Evolutionary conservation across 441 rosid species (phyloP), one percentile per base, ranked within the genome.

Genomic region (Flueggea neowawraea): DNA sequence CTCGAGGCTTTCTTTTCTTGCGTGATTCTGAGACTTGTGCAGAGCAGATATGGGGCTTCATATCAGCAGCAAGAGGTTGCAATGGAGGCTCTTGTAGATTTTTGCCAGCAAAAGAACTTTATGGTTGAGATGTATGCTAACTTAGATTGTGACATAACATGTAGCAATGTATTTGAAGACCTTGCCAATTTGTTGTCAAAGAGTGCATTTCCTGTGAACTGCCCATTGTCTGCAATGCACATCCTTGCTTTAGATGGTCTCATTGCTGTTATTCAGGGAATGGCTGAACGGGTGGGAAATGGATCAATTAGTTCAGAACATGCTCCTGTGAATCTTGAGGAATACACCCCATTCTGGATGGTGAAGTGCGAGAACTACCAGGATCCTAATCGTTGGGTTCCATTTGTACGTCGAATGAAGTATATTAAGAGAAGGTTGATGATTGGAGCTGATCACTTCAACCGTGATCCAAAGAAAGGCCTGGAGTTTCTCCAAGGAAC

Each of bases 31-130:
- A 77, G 91, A 77, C 80, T 87, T 74, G 92, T 91, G 17, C 95
- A 89, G 81, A 85, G 84, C 75, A 89, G 77, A 72, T 83, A 85
- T 62, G 95, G 95, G 36, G 83, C 95, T 55, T 80, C 95, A 36
- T 85, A 82, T 77, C 92, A 85, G 74, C 97, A 85, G 71, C 94
- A 87, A 79, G 97, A 89, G 78, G 97, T 84, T 69, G 95, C 88
- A 54, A 82, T 91, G 92, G 97, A 91, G 71, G 92, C 96, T 52
- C 79, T 91, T 60, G 95, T 91, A 64, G 97, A 91, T 69, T 82
- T 91, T 58, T 91, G 96, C 77, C 72, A 96, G 78, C 96, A 87
- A 73, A 84, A 76, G 67, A 79, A 82, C 7, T 91, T 89, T 74
- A 78, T 85, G 84, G 81, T 86, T 61, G 96, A 91, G 77, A 83